phyloP scores from a whole-genome alignment of 2,329 filamentous ascomycete genomes.

The Botryotinia narcissicola region DNA sequence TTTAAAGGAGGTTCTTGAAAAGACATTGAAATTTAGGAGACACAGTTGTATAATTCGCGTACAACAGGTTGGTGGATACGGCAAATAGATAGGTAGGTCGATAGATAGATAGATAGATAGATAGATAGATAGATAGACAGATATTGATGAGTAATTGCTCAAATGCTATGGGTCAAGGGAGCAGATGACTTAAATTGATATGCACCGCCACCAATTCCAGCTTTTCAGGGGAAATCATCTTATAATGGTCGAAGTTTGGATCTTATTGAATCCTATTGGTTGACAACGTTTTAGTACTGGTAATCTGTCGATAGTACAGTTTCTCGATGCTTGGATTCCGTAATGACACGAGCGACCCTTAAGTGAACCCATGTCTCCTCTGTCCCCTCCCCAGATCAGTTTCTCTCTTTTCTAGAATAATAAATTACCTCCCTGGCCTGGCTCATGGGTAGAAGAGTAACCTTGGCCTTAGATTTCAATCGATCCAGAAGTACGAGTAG shows the following conservation, averaged over 20 bases:
- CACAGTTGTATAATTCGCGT: neutral
- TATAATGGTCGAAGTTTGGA: neutral
- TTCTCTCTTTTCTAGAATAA: neutral
- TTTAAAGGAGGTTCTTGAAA: neutral
- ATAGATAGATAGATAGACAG: too few relatives aligned
- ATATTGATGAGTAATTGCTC: slow-evolving; percentile 9
- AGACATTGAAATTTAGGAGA: neutral
- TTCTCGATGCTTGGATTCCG: neutral
- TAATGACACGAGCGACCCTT: neutral
- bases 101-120: too few relatives aligned
- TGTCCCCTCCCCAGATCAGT: neutral
- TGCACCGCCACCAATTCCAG: neutral
- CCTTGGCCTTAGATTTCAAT: neutral
- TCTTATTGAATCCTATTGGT: neutral
- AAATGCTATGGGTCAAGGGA: neutral
- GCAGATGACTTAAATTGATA: neutral
- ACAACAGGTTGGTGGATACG: neutral
- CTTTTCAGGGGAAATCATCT: neutral
- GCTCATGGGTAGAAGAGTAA: neutral
- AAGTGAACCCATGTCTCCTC: neutral
- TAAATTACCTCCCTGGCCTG: neutral
- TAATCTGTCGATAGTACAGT: neutral
- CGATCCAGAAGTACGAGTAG: neutral
- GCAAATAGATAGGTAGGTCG: too few relatives aligned
- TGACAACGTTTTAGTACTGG: neutral